These are phyloP conservation scores for Alnus rubra DNA, from an alignment of 306 rosid species.

Conservation along the genomic window DNA sequence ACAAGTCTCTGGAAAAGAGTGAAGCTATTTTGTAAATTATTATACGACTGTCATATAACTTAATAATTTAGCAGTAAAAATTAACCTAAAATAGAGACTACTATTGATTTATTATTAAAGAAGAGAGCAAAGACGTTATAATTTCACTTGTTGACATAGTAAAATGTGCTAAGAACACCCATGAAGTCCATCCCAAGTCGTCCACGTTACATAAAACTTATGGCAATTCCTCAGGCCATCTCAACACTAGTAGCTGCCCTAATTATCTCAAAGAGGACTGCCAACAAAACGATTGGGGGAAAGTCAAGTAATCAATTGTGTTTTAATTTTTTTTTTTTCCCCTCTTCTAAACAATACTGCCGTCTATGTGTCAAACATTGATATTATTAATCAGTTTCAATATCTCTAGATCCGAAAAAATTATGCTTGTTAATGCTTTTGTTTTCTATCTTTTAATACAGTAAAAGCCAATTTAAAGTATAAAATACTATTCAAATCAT, in stretches of 20 bases:
- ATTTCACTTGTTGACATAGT: constrained; percentile 17
- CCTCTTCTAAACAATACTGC: neutral
- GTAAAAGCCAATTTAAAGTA: too few species aligned
- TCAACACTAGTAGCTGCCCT: constrained; percentile 57
- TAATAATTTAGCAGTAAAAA: too few species aligned
- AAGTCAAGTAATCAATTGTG: neutral
- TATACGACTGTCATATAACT: too few species aligned
- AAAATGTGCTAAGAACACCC: constrained; percentile 2
- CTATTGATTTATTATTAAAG: constrained; percentile 20
- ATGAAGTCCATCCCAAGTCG: constrained; percentile 1
- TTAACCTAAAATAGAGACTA: neutral
- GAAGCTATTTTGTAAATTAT: too few species aligned
- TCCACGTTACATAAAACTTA: neutral
- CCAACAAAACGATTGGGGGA: constrained; percentile 16
- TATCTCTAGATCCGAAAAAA: too few species aligned
- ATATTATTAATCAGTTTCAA: neutral
- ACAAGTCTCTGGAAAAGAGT: neutral
- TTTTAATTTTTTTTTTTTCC: too few species aligned
- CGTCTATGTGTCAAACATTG: neutral
- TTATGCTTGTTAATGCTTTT: too few species aligned
- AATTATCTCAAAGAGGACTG: constrained; percentile 70
- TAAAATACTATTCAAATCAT: too few species aligned
- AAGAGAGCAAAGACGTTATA: constrained; percentile 20
- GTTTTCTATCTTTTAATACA: too few species aligned
- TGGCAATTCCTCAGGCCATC: constrained; percentile 35